phyloP scores from a whole-genome alignment of 768 basidiomycete genomes.

The Pisolithus sp. region DNA sequence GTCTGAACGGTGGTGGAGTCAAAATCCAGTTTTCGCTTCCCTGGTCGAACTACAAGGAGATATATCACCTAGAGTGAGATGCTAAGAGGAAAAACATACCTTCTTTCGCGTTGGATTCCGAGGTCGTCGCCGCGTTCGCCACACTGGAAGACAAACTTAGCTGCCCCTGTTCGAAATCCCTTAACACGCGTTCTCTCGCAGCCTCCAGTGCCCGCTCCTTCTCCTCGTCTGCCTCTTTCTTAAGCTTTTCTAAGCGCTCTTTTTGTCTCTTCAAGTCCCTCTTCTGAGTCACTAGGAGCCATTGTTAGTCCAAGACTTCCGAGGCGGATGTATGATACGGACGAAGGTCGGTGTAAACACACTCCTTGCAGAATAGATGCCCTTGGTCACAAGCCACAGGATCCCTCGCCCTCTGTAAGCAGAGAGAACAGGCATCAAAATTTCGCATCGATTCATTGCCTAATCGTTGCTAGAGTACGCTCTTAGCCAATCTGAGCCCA shows the following conservation, averaged over 20 bases:
- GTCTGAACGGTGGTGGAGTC: slow-evolving; percentile 64
- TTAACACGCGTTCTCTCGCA: slow-evolving; percentile 83
- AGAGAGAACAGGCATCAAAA: slow-evolving; percentile 88
- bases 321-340: slow-evolving; percentile 2
- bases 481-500: neutral
- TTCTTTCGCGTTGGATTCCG: slow-evolving; percentile 34
- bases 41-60: slow-evolving; percentile 42
- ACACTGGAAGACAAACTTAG: slow-evolving; percentile 52
- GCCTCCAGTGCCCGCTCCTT: slow-evolving; percentile 57
- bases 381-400: slow-evolving; percentile 81
- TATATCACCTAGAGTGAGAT: neutral
- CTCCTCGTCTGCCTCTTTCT: slow-evolving; percentile 77
- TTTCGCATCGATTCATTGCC: slow-evolving; percentile 90
- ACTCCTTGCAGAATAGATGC: slow-evolving; percentile 95
- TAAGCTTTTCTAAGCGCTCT: slow-evolving; percentile 64
- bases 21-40: slow-evolving; percentile 85
- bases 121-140: slow-evolving; percentile 30
- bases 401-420: slow-evolving; percentile 75
- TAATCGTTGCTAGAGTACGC: slow-evolving; percentile 24
- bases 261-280: slow-evolving; percentile 92
- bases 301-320: slow-evolving; percentile 6
- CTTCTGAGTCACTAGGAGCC: slow-evolving; percentile 72
- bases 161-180: slow-evolving; percentile 86
- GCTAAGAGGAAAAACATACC: slow-evolving; percentile 18
- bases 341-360: slow-evolving; percentile 81